These are phyloP conservation scores for Vachellia pachyceras DNA, from an alignment of 306 rosid species.

Conservation along the genomic window DNA sequence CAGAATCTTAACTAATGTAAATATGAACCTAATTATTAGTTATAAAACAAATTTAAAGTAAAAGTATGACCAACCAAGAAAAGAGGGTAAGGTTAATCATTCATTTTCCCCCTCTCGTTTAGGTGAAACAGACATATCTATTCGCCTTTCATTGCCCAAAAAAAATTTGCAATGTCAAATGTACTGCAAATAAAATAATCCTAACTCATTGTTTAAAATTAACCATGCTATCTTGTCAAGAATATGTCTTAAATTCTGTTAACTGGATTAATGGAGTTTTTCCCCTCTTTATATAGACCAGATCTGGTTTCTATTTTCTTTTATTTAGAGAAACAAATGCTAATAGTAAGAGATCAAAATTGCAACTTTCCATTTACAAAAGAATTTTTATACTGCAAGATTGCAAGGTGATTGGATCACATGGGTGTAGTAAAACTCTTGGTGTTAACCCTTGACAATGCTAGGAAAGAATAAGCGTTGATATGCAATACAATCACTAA, in stretches of 20 bases:
- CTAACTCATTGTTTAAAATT: background rate
- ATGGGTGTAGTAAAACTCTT: too few species aligned
- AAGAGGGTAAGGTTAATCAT: slow-evolving; percentile 33
- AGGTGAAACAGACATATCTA: slow-evolving; percentile 2
- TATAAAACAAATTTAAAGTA: slow-evolving; percentile 37
- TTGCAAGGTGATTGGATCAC: too few species aligned
- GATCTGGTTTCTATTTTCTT: background rate
- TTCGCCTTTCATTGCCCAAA: background rate
- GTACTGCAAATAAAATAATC: background rate
- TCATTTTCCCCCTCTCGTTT: slow-evolving; percentile 19
- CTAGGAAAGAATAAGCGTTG: too few species aligned
- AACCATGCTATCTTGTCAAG: background rate
- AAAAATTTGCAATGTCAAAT: background rate
- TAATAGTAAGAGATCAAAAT: too few species aligned
- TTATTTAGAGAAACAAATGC: too few species aligned
- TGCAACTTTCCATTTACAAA: too few species aligned
- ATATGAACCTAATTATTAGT: slow-evolving; percentile 30
- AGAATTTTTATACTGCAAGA: too few species aligned
- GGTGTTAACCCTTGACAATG: too few species aligned
- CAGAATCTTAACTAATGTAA: slow-evolving; percentile 53
- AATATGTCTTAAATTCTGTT: background rate
- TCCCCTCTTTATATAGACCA: background rate
- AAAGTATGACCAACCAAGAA: background rate
- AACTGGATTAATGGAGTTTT: background rate
- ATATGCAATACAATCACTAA: too few species aligned